These are phyloP conservation scores for Pleurostoma richardsiae DNA, from an alignment of 2,329 filamentous ascomycete genomes.

Conservation along the genomic window DNA sequence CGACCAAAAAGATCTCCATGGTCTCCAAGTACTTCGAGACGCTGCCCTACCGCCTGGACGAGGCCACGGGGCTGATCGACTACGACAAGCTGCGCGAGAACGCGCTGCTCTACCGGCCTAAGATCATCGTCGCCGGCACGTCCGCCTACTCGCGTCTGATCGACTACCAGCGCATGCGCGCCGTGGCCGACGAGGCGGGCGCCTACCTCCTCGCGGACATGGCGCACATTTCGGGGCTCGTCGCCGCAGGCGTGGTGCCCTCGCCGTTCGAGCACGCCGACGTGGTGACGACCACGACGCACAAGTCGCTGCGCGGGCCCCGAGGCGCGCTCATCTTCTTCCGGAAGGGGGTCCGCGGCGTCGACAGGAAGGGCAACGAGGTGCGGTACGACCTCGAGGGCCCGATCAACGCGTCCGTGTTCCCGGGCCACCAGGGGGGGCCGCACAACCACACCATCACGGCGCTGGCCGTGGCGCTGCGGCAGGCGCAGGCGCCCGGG, in stretches of 20 bases:
- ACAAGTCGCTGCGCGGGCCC: constrained; percentile 94
- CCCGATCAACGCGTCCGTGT: constrained; percentile 94
- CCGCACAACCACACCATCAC: constrained; percentile 99
- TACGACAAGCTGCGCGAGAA: constrained; percentile 87
- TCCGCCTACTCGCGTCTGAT: constrained; percentile 95
- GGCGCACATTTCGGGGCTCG: constrained; percentile 92
- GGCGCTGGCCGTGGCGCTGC: constrained; percentile 86
- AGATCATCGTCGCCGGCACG: constrained; percentile 90
- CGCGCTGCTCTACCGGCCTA: constrained; percentile 85
- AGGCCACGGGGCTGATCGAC: constrained; percentile 88
- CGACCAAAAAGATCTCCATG: constrained; percentile 92
- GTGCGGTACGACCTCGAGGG: constrained; percentile 85
- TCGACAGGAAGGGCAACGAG: constrained; percentile 83
- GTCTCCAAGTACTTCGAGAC: constrained; percentile 99
- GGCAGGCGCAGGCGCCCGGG: constrained; percentile 84
- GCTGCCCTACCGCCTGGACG: constrained; percentile 86
- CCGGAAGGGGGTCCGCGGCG: constrained; percentile 82
- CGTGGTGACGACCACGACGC: constrained; percentile 94
- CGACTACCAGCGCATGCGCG: constrained; percentile 88
- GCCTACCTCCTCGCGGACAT: constrained; percentile 94
- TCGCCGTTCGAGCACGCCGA: constrained; percentile 87
- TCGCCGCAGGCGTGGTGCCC: constrained; percentile 87
- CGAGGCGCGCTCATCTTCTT: constrained; percentile 98
- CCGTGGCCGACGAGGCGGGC: constrained; percentile 84
- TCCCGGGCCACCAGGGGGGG: constrained; percentile 95